These are phyloP conservation scores for Remersonia thermophila DNA, from an alignment of 2,329 filamentous ascomycete species.

Conservation along the genomic window DNA sequence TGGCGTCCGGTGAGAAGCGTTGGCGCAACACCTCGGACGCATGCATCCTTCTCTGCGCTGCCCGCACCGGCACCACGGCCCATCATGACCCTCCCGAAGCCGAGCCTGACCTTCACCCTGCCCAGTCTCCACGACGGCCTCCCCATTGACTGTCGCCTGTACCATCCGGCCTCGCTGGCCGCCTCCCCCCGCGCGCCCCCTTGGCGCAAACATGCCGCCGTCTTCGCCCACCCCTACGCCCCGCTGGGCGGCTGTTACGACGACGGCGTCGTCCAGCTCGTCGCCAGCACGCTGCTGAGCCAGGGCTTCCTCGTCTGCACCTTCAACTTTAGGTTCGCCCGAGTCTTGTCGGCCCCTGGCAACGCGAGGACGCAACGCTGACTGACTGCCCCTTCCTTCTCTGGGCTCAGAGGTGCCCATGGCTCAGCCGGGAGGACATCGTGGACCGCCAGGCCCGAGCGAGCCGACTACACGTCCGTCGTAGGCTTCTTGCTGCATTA, in stretches of 20 bases:
- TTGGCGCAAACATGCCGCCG: conserved; percentile 40
- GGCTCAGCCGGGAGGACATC: conserved; percentile 66
- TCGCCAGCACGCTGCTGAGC: conserved; percentile 52
- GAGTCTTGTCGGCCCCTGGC: not conserved
- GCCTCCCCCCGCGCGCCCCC: conserved; percentile 21
- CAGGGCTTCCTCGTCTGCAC: conserved; percentile 67
- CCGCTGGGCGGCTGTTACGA: conserved; percentile 77
- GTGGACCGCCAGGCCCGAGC: conserved; percentile 74
- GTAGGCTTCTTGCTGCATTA: conserved; percentile 72
- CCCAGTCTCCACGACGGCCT: conserved; percentile 73
- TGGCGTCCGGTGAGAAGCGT: too few species aligned
- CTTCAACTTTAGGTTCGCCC: conserved; percentile 72
- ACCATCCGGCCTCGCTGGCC: conserved; percentile 48
- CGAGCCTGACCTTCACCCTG: conserved; percentile 57
- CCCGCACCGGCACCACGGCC: too few species aligned
- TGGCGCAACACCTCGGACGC: too few species aligned
- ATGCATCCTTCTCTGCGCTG: too few species aligned
- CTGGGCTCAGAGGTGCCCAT: conserved; percentile 58
- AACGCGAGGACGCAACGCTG: not conserved
- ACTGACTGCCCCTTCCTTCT: conserved; percentile 1
- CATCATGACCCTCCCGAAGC: conserved; percentile 38
- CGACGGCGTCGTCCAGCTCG: conserved; percentile 61
- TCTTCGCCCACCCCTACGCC: conserved; percentile 85
- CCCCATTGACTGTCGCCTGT: conserved; percentile 69
- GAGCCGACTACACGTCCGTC: conserved; percentile 70